phyloP scores from a whole-genome alignment of 495 filamentous ascomycete genomes.

The Xylaria scruposa region DNA sequence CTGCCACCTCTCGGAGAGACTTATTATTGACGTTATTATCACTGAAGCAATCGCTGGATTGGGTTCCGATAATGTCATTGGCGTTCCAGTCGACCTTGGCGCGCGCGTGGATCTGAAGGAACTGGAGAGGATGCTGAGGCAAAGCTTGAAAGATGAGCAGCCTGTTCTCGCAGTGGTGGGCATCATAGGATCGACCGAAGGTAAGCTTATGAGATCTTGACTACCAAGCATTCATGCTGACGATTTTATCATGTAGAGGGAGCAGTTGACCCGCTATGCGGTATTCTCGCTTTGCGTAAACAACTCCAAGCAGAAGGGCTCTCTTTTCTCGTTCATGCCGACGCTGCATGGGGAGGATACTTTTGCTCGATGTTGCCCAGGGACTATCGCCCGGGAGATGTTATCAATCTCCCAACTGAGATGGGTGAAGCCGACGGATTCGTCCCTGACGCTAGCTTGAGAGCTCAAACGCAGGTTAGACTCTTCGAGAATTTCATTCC shows the following conservation, averaged over 20 bases:
- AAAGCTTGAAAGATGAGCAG: slow-evolving; percentile 38
- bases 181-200: slow-evolving; percentile 41
- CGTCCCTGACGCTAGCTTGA: slow-evolving; percentile 42
- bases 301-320: slow-evolving; percentile 48
- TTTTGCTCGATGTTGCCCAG: slow-evolving; percentile 52
- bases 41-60: slow-evolving; percentile 50
- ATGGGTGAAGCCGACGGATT: slow-evolving; percentile 36
- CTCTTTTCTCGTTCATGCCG: slow-evolving; percentile 52
- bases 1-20: background rate
- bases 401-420: slow-evolving; percentile 29
- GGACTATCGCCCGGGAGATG: slow-evolving; percentile 31
- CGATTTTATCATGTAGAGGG: slow-evolving; percentile 36
- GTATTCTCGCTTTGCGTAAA: slow-evolving; percentile 47
- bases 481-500: background rate
- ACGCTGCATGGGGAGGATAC: slow-evolving; percentile 61
- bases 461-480: slow-evolving; percentile 40
- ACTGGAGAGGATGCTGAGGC: slow-evolving; percentile 41
- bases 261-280: slow-evolving; percentile 47
- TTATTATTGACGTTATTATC: slow-evolving; percentile 7
- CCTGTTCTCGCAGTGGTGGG: slow-evolving; percentile 43
- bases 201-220: slow-evolving; percentile 28
- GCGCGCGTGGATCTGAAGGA: slow-evolving; percentile 46
- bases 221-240: background rate
- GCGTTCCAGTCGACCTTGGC: slow-evolving; percentile 45
- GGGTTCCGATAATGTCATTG: slow-evolving; percentile 49